phyloP scores from a whole-genome alignment of 2,329 filamentous ascomycete genomes.

The Lachnellula cervina region DNA sequence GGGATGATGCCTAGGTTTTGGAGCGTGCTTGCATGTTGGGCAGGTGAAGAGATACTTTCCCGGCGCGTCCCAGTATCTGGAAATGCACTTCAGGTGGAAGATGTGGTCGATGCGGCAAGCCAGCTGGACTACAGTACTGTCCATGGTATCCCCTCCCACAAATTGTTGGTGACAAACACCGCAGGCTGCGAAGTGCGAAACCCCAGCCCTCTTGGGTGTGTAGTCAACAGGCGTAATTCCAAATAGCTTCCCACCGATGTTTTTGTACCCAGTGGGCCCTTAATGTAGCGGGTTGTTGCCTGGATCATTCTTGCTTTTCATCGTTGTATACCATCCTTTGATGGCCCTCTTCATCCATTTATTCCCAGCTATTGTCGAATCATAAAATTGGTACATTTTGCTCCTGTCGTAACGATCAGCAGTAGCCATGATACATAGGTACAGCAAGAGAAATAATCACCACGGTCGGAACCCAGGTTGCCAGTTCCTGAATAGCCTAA shows the following conservation, averaged over 20 bases:
- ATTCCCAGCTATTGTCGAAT: not conserved
- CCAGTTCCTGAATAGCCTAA: slow-evolving; percentile 16
- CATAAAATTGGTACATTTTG: slow-evolving; percentile 5
- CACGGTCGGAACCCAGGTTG: slow-evolving; percentile 8
- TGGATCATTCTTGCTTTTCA: not conserved
- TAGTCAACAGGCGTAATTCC: slow-evolving; percentile 4
- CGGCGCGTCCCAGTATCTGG: slow-evolving; percentile 10
- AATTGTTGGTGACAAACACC: not conserved
- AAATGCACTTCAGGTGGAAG: slow-evolving; percentile 14
- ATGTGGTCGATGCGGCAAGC: slow-evolving; percentile 1
- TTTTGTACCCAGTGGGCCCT: slow-evolving; percentile 1
- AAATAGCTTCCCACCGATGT: not conserved
- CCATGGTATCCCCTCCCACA: not conserved
- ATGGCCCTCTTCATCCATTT: slow-evolving; percentile 3
- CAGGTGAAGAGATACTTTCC: slow-evolving; percentile 9
- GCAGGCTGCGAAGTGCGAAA: not conserved
- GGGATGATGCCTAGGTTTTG: slow-evolving; percentile 7
- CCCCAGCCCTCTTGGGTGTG: not conserved
- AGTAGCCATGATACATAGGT: not conserved
- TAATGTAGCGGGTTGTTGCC: not conserved
- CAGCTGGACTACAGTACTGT: not conserved
- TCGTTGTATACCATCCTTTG: not conserved
- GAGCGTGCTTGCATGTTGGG: slow-evolving; percentile 6
- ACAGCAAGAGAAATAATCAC: slow-evolving; percentile 2
- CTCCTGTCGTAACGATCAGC: not conserved